Base-by-base conservation (phyloP, 495 filamentous ascomycete species). In the Podospora anserina region DNA sequence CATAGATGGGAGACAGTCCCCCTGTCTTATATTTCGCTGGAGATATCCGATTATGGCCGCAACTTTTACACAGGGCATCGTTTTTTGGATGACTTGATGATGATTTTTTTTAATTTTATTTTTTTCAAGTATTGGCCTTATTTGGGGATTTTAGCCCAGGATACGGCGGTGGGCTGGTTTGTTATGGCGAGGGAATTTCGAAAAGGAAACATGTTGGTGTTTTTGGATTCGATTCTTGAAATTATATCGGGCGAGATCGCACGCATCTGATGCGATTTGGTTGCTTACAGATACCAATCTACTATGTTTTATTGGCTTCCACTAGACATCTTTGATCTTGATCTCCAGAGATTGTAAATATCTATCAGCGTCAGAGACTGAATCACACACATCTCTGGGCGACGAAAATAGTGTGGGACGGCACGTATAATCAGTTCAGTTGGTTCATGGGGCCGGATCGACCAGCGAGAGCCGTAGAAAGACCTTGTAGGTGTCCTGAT, bases 121-220 rank as follows among this genome's bases (percentile, higher is more conserved):
- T 39, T 11, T 39, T 39, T 39, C 11, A 11, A 39, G 6, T 39
- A 54, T 18, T 23, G 61, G 11, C 4, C 15, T 15, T 55, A 20
- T 57, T 67, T 49, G 13, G 39, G 39, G 18, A 30, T 20, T 63
- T 53, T 63, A 27, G 23, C 26, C 58, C 27, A 62, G 32, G n/a
- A 3, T 68, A n/a, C 34, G 34, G n/a, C 13, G 39, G 39, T 30
- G 15, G 64, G 64, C 27, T 13, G n/a, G 39, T 26, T 30, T 62
- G 34, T 60, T 64, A 16, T 55, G 39, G 39, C 15, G 39, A 49
- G 39, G 39, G 39, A 49, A 49, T 18, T 13, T 49, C 39, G 39
- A 49, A 49, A 49, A 49, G 39, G 39, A 49, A 49, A 49, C 15
- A 49, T 49, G 39, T 11, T 49, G 39, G 39, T 49, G 39, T 49